Conservation (phyloP, 2,329 filamentous ascomycete species). For the Colletotrichum sp. region DNA sequence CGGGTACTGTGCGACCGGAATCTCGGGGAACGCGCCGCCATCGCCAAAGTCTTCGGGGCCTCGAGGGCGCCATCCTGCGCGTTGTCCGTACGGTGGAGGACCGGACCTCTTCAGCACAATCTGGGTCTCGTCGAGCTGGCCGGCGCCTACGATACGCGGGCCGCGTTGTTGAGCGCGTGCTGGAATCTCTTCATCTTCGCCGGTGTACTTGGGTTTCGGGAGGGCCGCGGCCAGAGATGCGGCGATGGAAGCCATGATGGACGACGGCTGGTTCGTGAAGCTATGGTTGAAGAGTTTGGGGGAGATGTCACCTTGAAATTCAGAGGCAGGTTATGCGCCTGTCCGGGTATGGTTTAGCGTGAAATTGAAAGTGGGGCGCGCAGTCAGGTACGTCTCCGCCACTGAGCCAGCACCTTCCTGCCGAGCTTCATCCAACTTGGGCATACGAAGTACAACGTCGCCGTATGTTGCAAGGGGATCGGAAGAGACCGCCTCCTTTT, state of each 20-base stretch:
- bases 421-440: not conserved
- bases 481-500: not conserved
- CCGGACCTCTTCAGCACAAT: slow-evolving; percentile 83
- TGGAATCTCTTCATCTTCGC: slow-evolving; percentile 83
- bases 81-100: slow-evolving; percentile 86
- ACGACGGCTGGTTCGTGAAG: slow-evolving; percentile 23
- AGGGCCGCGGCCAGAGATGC: slow-evolving; percentile 79
- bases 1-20: slow-evolving; percentile 93
- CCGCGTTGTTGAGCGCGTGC: slow-evolving; percentile 76
- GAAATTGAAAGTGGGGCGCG: not conserved
- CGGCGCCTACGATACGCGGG: slow-evolving; percentile 80
- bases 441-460: not conserved
- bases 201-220: slow-evolving; percentile 89
- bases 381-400: not conserved
- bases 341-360: not conserved
- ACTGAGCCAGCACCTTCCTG: not conserved
- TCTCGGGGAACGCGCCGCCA: slow-evolving; percentile 94
- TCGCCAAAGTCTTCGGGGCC: slow-evolving; percentile 91
- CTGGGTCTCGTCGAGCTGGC: slow-evolving; percentile 83
- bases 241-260: slow-evolving; percentile 68
- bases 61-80: slow-evolving; percentile 89
- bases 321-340: slow-evolving; percentile 19
- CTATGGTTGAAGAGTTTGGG: slow-evolving; percentile 3
- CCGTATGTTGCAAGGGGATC: not conserved
- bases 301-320: slow-evolving; percentile 21